phyloP scores from a whole-genome alignment of 768 basidiomycete species.

The Mycena belliarum region DNA sequence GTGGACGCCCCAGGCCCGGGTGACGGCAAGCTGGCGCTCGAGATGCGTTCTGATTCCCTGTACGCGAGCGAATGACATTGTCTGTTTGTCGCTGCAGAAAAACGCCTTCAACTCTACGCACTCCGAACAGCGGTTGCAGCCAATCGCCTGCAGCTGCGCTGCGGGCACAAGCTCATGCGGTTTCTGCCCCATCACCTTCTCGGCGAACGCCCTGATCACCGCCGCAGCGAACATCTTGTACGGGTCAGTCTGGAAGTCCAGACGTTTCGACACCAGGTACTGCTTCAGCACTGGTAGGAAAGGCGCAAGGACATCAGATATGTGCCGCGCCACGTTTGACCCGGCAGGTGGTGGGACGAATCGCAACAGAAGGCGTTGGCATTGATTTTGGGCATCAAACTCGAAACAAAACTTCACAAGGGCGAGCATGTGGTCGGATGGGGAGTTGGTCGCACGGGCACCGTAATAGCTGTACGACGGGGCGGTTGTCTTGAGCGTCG shows the following conservation, averaged over 20 bases:
- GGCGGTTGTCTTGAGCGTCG: not conserved
- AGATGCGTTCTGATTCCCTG: constrained; percentile 15
- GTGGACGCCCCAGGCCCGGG: constrained; percentile 8
- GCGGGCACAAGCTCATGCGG: constrained; percentile 6
- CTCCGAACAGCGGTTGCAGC: constrained; percentile 10
- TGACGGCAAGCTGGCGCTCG: constrained; percentile 6
- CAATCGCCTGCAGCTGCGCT: constrained; percentile 3
- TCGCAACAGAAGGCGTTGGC: constrained; percentile 8
- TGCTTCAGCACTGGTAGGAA: constrained; percentile 13
- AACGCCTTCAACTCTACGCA: constrained; percentile 12
- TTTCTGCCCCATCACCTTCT: constrained; percentile 16
- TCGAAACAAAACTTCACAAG: constrained; percentile 22
- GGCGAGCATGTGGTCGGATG: constrained; percentile 1
- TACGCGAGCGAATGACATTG: not conserved
- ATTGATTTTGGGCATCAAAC: constrained; percentile 3
- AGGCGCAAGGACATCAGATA: constrained; percentile 14
- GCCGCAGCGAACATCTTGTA: constrained; percentile 16
- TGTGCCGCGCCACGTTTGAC: constrained; percentile 3
- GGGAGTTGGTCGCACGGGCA: too few species aligned
- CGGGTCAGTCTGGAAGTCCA: constrained; percentile 10
- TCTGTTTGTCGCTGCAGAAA: constrained; percentile 1
- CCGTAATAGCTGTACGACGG: not conserved
- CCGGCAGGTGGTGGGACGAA: constrained; percentile 4
- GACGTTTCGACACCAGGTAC: not conserved
- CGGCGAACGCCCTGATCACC: constrained; percentile 15